Base-by-base conservation (phyloP, 305 asterid species). In the Ilex paraguariensis region DNA sequence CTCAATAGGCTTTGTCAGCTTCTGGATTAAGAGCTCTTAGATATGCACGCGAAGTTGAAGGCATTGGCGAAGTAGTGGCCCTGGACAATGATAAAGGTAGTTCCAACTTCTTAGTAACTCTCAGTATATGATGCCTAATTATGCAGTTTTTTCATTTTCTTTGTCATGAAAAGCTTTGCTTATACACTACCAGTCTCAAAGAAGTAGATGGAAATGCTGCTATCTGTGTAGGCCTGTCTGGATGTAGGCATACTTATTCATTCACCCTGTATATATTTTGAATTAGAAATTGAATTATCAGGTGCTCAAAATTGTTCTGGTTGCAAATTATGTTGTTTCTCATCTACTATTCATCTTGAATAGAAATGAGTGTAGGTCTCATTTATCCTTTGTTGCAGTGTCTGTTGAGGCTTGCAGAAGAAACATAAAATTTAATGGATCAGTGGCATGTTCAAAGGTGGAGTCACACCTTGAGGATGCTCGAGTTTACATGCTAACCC, bases 21-120 rank as follows among this genome's bases (percentile, higher is more conserved):
- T 87, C 97, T 54, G 99, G 99, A 32, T 86, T 93, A 68, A 84
- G 99, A 77, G 90, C 98, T 63, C 66, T 93, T 39, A 84, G 98
- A 79, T 93, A 93, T 78, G 98, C 97, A 7, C 94, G 91, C 49
- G 99, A 93, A 82, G 76, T 87, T 6, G 95, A 93, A 71, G 99
- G 90, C 68, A 83, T 93, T 67, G 90, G 88, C 62, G 86, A 90
- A 79, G 99, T 93, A 73, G 90, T 90, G 73, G 97, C 99, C 72
- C 57, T 87, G 73, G 99, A 90, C 80, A 87, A 87, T 70, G 99
- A 93, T 71, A 76, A 80, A 81, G 96, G 98, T 86, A 74, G 48
- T 8, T 59, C 58, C 32, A 17, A 14, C 56, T 16, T 14, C 2
- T 5, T 36, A 36, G 42, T 36, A 36, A 5, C 42, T 36, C 42